A percentile compares a stretch with the other conserved stretches of the same genome.
Evolutionary conservation across 768 basidiomycete species (phyloP).

Genomic region (Tulasnella sp.): DNA sequence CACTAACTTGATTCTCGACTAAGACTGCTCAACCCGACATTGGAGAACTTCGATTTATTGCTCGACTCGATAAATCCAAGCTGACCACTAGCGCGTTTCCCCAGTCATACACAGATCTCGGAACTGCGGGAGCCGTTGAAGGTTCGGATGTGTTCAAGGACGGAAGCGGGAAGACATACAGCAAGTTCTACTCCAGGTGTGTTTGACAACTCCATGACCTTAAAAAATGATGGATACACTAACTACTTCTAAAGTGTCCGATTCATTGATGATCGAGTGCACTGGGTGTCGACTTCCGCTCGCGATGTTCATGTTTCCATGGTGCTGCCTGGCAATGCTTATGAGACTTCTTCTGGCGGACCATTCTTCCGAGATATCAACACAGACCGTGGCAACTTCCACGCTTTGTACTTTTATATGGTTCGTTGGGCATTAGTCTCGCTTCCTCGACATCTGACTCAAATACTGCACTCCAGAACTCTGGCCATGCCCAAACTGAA

Average conservation of each 20-base stretch:
- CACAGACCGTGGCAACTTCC: slow-evolving; percentile 35
- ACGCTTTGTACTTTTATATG: slow-evolving; percentile 36
- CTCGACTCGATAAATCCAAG: slow-evolving; percentile 32
- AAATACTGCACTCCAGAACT: slow-evolving; percentile 28
- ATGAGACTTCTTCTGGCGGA: slow-evolving; percentile 37
- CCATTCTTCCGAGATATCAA: slow-evolving; percentile 37
- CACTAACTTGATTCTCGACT: no score
- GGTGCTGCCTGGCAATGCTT: slow-evolving; percentile 31
- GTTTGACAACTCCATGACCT: background rate
- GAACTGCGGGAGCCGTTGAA: slow-evolving; percentile 31
- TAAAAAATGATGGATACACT: background rate
- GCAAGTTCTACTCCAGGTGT: slow-evolving; percentile 38
- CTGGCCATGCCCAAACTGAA: slow-evolving; percentile 35
- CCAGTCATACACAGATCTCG: slow-evolving; percentile 31
- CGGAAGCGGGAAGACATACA: slow-evolving; percentile 35
- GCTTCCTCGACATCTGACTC: background rate
- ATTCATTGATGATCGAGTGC: slow-evolving; percentile 40
- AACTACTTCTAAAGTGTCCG: slow-evolving; percentile 25
- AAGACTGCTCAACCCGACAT: slow-evolving; percentile 20
- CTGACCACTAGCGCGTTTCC: slow-evolving; percentile 32
- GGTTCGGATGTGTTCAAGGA: slow-evolving; percentile 34
- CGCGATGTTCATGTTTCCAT: slow-evolving; percentile 26
- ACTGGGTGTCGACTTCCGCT: slow-evolving; percentile 36
- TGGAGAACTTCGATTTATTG: slow-evolving; percentile 38
- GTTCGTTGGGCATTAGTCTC: background rate